Conservation (phyloP, 2,329 filamentous ascomycete species). For the Hymenoscyphus fraxineus region DNA sequence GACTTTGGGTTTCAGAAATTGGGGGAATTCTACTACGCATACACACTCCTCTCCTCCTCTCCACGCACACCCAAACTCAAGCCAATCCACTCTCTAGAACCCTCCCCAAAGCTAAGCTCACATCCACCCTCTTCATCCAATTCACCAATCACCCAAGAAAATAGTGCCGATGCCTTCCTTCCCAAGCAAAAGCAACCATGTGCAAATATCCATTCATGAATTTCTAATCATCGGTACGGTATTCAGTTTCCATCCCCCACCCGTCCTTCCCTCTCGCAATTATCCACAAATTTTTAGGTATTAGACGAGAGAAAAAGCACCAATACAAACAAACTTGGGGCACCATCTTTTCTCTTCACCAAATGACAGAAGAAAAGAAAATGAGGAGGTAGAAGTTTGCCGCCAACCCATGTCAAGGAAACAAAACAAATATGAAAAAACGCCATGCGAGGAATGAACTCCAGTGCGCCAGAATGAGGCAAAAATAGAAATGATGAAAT, state of each 20-base stretch:
- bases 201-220: too few relatives aligned
- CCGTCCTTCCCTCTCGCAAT: background rate
- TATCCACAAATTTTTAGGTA: background rate
- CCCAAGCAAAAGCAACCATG: too few relatives aligned
- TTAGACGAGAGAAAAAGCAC: background rate
- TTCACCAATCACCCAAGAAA: too few relatives aligned
- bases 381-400: background rate
- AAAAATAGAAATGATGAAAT: background rate
- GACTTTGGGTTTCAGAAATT: too few relatives aligned
- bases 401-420: background rate
- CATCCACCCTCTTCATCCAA: too few relatives aligned
- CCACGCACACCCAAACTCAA: background rate
- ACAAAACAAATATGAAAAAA: background rate
- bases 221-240: too few relatives aligned
- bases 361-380: background rate
- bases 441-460: background rate
- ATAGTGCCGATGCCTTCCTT: too few relatives aligned
- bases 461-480: background rate
- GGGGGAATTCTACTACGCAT: too few relatives aligned
- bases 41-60: background rate
- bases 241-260: too few relatives aligned
- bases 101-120: too few relatives aligned
- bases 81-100: too few relatives aligned
- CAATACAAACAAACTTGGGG: background rate
- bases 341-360: background rate